These are phyloP conservation scores for Brassica nigra DNA, from an alignment of 345 rosid species.

Conservation along the genomic window DNA sequence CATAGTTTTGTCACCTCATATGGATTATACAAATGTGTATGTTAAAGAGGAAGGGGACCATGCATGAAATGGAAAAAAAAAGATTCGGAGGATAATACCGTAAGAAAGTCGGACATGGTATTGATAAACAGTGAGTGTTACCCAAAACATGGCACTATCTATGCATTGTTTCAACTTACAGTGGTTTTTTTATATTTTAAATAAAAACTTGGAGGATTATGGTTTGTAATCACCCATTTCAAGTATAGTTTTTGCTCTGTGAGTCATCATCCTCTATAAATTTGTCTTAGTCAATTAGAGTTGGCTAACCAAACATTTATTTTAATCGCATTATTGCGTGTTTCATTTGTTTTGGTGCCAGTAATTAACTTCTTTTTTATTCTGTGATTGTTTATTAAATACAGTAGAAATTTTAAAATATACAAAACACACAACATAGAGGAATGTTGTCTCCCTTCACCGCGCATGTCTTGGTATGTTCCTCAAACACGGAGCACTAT, in stretches of 20 bases:
- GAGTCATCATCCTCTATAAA: slow-evolving; percentile 38
- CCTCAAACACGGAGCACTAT: slow-evolving; percentile 38
- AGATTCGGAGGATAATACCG: slow-evolving; percentile 36
- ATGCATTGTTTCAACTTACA: slow-evolving; percentile 29
- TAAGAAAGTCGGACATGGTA: slow-evolving; percentile 34
- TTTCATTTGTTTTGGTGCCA: slow-evolving; percentile 9
- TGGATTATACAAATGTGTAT: background rate
- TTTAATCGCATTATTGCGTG: background rate
- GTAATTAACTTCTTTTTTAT: background rate
- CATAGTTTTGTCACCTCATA: background rate
- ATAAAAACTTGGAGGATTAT: slow-evolving; percentile 15
- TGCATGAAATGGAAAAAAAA: background rate
- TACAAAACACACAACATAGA: background rate
- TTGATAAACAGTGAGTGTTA: slow-evolving; percentile 39
- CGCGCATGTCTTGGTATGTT: slow-evolving; percentile 9
- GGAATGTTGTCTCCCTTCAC: slow-evolving; percentile 30
- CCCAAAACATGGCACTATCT: slow-evolving; percentile 42
- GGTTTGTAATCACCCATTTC: slow-evolving; percentile 21
- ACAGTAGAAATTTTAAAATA: background rate
- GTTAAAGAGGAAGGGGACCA: slow-evolving; percentile 28
- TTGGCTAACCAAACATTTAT: slow-evolving; percentile 42
- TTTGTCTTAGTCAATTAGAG: slow-evolving; percentile 39
- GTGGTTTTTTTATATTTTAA: background rate
- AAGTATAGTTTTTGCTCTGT: slow-evolving; percentile 15
- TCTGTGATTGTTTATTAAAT: background rate